phyloP scores from a whole-genome alignment of 768 basidiomycete genomes.

The Baorangia bicolor region DNA sequence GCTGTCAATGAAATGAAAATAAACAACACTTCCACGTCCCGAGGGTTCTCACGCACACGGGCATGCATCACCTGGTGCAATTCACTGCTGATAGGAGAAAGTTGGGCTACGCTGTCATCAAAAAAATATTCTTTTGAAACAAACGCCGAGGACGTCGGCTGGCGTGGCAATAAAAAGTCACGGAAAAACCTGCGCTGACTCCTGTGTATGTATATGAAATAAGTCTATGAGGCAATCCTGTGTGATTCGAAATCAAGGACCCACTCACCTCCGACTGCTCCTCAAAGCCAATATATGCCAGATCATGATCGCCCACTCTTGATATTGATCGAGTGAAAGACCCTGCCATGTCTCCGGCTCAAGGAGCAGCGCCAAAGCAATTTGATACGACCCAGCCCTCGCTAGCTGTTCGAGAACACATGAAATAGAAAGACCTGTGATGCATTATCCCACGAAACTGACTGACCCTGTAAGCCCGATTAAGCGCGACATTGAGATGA shows the following conservation, averaged over 20 bases:
- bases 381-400: constrained; percentile 64
- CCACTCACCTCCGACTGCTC: constrained; percentile 61
- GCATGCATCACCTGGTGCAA: constrained; percentile 43
- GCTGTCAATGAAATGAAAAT: constrained; percentile 38
- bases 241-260: background rate
- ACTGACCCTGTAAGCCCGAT: constrained; percentile 66
- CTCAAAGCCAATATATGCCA: constrained; percentile 76
- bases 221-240: background rate
- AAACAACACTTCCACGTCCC: constrained; percentile 13
- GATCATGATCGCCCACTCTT: constrained; percentile 70
- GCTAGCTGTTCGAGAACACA: constrained; percentile 47
- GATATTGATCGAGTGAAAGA: constrained; percentile 61
- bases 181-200: constrained; percentile 64
- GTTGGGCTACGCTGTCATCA: constrained; percentile 33
- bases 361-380: constrained; percentile 60
- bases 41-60: constrained; percentile 32
- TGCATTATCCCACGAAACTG: background rate
- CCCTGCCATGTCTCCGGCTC: constrained; percentile 71
- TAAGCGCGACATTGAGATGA: constrained; percentile 57
- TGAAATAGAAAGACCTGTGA: constrained; percentile 6
- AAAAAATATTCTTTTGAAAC: constrained; percentile 58
- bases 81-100: constrained; percentile 41
- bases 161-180: constrained; percentile 62
- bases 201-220: constrained; percentile 31
- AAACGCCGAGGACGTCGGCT: constrained; percentile 51